Evolutionary conservation across 169 alveolate species (phyloP).

Genomic region (Ichthyophthirius multifiliis): DNA sequence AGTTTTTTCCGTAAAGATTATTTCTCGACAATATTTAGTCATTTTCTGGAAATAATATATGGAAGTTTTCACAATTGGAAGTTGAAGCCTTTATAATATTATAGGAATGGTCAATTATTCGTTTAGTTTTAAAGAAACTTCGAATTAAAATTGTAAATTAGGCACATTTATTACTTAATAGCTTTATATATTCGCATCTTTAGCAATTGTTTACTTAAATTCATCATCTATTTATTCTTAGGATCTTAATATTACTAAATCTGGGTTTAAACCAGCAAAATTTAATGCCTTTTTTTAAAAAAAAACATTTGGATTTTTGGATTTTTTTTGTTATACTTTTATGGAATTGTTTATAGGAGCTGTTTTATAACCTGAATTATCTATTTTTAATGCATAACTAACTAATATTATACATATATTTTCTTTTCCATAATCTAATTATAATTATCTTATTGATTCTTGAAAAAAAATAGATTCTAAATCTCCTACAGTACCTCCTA

Average conservation of each 20-base stretch:
- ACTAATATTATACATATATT: constrained; percentile 86
- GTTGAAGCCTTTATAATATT: too few species aligned
- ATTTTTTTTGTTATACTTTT: constrained; percentile 64
- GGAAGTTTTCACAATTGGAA: too few species aligned
- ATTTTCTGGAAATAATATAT: too few species aligned
- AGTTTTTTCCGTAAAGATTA: too few species aligned
- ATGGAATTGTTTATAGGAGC: constrained; percentile 94
- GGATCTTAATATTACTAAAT: constrained; percentile 74
- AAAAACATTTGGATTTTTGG: not conserved
- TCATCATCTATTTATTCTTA: constrained; percentile 61
- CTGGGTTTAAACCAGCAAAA: constrained; percentile 93
- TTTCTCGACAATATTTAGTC: too few species aligned
- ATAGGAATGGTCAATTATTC: too few species aligned
- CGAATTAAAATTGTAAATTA: too few species aligned
- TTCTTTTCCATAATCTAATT: constrained; percentile 71
- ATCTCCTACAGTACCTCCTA: constrained; percentile 99
- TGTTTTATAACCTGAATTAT: constrained; percentile 91
- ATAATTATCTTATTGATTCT: constrained; percentile 92
- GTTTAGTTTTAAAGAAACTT: too few species aligned
- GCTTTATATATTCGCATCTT: constrained; percentile 15
- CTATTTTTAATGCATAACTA: constrained; percentile 86
- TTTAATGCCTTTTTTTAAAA: constrained; percentile 93
- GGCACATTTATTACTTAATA: constrained; percentile 28
- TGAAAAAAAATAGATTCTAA: constrained; percentile 92
- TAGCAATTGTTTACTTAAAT: not conserved